Evolutionary conservation across 2,329 filamentous ascomycete species (phyloP), one percentile per base, ranked within the genome.

Genomic region (Myriosclerotinia scirpicola): DNA sequence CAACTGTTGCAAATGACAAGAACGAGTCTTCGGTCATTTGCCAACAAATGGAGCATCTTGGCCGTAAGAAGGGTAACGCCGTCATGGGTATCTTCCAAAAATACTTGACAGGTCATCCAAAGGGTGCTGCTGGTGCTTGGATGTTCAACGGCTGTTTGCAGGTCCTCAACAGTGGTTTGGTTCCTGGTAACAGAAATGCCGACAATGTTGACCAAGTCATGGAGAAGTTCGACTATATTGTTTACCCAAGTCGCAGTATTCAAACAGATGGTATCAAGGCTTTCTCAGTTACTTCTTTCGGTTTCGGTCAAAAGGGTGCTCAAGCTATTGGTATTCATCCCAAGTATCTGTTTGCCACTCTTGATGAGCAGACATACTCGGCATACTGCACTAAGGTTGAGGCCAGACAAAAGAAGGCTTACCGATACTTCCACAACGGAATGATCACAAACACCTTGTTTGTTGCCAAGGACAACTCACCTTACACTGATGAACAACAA

Each of bases 61-160:
- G 95, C 72, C 91, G 95, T 74, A 90, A 89, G 80, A 97, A 97
- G 88, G 95, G 96, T 76, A 99, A 99, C 76, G 93, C 95, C 42
- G 84, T 99, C 17, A 81, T 98, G 71, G 95, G 93, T 83, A 93
- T 99, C 78, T 99, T 98, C 90, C 95, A 99, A 82, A 99, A 99
- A 81, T 98, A 96, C 80, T 88, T 99, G 69, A 99, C 96, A 65
- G 95, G 95, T 79, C 95, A 99, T 79, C 95, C 95, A 76, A 99
- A 99, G 88, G 95, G 95, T 89, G 94, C 95, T 75, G 95, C 95
- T 68, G 95, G 95, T 83, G 95, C 94, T 59, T 99, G 95, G 93
- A 99, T 99, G 95, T 89, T 99, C 86, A 99, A 99, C 83, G 95
- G 95, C 72, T 95, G 92, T 79, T 83, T 99, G 78, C 95, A 99